Evolutionary conservation across 2,329 filamentous ascomycete species (phyloP), one percentile per base, ranked within the genome.

Genomic region (Fusarium globosum): DNA sequence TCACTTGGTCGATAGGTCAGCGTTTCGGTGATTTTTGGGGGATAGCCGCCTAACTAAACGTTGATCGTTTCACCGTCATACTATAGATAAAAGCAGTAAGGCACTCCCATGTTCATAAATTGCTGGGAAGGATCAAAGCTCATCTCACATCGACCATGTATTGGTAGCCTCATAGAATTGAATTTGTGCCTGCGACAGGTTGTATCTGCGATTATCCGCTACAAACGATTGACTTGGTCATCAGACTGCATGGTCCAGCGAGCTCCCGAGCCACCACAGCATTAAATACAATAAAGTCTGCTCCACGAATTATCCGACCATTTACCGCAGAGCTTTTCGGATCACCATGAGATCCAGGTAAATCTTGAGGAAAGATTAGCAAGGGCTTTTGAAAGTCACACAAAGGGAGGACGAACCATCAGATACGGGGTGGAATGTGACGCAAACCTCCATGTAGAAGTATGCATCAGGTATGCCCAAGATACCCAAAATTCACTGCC

Each of bases 361-460:
- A 23, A 7, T 11, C 41, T 23, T 23, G 41, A 42, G 10, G 9
- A 4, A 16, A 11, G 6, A 23, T 42, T 42, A 42, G n/a, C 21
- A 16, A 6, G 15, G 14, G 14, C n/a, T 11, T 23, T 42, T 11
- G 7, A 15, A 23, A 6, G 9, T 16, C 6, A 16, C n/a, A 23
- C 4, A 7, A 16, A 20, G 43, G 18, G 23, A 4, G 20, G 2
- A 26, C 23, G 0, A 45, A 26, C 43, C 16, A 46, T 26, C 10
- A 4, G 3, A 45, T 20, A 0, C 7, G 11, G 16, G 10, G 7
- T 0, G 42, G 16, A 4, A 26, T 6, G 11, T 6, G 4, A 26
- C 26, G 26, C 26, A 5, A 26, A 26, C 26, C 26, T 26, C 26
- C 26, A 26, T 26, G 26, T 26, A 26, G 26, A 26, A 26, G 5